Percentiles rank a stretch among this genome's conserved stretches.
These are phyloP conservation scores for Apiospora sp. DNA, from an alignment of 2,329 filamentous ascomycete species.

Conservation along the genomic window DNA sequence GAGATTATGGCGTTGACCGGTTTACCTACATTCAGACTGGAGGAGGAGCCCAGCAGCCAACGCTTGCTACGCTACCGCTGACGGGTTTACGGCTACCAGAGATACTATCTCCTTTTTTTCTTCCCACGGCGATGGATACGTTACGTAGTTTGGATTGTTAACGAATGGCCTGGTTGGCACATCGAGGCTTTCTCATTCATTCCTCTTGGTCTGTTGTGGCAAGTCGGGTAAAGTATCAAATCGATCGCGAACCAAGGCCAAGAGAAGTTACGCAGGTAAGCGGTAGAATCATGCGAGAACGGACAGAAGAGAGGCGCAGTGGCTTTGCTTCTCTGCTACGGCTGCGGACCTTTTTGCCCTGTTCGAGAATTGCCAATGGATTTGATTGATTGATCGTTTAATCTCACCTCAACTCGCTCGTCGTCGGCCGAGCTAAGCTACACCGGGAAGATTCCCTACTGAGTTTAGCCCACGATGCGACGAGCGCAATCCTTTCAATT, in stretches of 20 bases:
- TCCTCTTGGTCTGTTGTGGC: neutral
- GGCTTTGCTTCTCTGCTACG: neutral
- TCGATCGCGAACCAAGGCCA: neutral
- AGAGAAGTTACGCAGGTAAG: neutral
- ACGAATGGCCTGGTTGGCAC: neutral
- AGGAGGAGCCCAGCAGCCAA: constrained; percentile 6
- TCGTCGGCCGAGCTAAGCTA: constrained; percentile 16
- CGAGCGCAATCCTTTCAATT: neutral
- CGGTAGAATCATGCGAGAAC: constrained; percentile 1
- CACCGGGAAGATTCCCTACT: constrained; percentile 5
- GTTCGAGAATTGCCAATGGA: neutral
- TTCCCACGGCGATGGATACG: neutral
- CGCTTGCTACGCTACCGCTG: constrained; percentile 11
- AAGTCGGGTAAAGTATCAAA: constrained; percentile 4
- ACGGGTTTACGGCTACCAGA: neutral
- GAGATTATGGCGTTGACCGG: constrained; percentile 20
- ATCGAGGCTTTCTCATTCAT: neutral
- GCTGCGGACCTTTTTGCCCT: constrained; percentile 14
- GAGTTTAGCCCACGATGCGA: neutral
- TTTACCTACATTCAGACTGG: constrained; percentile 11
- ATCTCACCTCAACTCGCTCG: neutral
- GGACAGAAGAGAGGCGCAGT: constrained; percentile 11
- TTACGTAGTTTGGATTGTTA: neutral
- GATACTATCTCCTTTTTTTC: neutral
- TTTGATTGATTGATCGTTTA: neutral